Evolutionary conservation across 345 rosid species (phyloP), one percentile per base, ranked within the genome.

Genomic region (Eucalyptus regnans): DNA sequence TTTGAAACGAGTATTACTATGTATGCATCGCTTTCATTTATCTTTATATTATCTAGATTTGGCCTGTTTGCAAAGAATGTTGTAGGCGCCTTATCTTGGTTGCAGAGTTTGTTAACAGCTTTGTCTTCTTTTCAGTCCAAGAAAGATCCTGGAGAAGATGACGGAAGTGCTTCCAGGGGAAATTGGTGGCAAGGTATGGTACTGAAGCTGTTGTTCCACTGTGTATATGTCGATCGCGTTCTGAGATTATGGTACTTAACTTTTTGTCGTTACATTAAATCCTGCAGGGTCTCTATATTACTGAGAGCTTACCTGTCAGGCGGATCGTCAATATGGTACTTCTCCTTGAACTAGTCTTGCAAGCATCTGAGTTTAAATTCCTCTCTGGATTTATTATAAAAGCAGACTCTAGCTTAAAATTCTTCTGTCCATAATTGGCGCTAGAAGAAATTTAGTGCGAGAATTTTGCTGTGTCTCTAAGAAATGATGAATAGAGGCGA

Each of bases 111-210:
- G 52, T 86, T 88, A 89, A 91, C 51, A 15, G 58, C 46, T 51
- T 33, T 60, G 25, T 85, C 56, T 51, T 81, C 27, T 50, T 88
- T 52, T 64, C 90, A 96, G 98, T 86, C 89, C 80, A 95, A 93
- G 93, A 94, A 93, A 88, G 98, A 96, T 18, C 93, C 93, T 17
- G 91, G 93, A 14, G 97, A 94, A 91, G 99, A 97, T 91, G 99
- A 97, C 84, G 99, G 94, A 87, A 92, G 92, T 88, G 99, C 98
- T 86, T 94, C 97, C 20, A 96, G 99, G 91, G 99, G 99, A 90
- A 96, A 97, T 86, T 97, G 99, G 99, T 97, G 99, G 99, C 94
- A 96, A 94, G 99, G 99, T 95, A 94, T 37, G 86, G 90, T 90
- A 5, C 62, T 62, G 18, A 52, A 89, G 49, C 25, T 58, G 17